phyloP scores from a whole-genome alignment of 2,329 filamentous ascomycete genomes.

The Aphanocladium album region DNA sequence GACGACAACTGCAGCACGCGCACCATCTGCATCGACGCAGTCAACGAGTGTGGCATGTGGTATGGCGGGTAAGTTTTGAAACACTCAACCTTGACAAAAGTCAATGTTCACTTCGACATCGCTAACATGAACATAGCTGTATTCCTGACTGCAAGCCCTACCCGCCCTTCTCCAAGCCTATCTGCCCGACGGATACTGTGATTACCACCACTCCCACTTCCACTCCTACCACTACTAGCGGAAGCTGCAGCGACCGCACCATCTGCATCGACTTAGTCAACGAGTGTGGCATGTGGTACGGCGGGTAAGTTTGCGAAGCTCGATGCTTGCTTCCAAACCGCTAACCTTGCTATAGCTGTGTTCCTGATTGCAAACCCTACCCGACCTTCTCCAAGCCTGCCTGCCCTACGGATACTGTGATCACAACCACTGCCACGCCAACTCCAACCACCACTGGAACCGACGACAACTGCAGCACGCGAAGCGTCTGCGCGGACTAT shows the following conservation, averaged over 20 bases:
- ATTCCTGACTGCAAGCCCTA: slow-evolving; percentile 21
- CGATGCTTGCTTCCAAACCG: neutral
- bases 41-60: slow-evolving; percentile 22
- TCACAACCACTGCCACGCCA: neutral
- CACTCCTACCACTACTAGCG: neutral
- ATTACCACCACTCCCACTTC: neutral
- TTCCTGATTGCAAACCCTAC: slow-evolving; percentile 21
- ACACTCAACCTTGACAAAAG: too few relatives aligned
- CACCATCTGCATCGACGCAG: slow-evolving; percentile 21
- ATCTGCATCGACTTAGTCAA: slow-evolving; percentile 23
- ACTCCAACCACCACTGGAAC: neutral
- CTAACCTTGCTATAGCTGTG: slow-evolving; percentile 15
- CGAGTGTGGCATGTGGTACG: slow-evolving; percentile 21
- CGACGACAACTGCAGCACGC: neutral
- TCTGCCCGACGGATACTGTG: slow-evolving; percentile 14
- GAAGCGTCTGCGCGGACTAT: slow-evolving; percentile 8
- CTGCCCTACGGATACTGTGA: slow-evolving; percentile 14
- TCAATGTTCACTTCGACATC: neutral
- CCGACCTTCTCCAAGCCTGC: slow-evolving; percentile 14
- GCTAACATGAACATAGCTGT: slow-evolving; percentile 17
- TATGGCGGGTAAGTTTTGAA: slow-evolving; percentile 22
- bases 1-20: slow-evolving; percentile 21
- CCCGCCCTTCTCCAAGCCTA: slow-evolving; percentile 14
- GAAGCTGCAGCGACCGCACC: slow-evolving; percentile 22
- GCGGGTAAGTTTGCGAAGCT: slow-evolving; percentile 17